These are phyloP conservation scores for Hansenula lynferdii DNA, from an alignment of 1,139 yeast genomes.

Conservation along the genomic window DNA sequence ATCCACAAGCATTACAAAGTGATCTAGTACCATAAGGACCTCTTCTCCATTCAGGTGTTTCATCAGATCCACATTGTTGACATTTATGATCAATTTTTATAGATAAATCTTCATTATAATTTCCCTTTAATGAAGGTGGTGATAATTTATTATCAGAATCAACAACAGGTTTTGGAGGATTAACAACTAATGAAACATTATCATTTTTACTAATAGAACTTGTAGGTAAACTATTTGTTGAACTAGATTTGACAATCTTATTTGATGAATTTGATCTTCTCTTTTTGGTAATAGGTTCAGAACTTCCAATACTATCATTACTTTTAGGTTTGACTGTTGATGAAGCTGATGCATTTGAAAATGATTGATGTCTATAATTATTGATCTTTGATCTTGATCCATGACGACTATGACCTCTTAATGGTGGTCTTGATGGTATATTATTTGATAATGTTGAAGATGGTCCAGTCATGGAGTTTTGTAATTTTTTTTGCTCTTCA, in stretches of 20 bases:
- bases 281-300: neutral
- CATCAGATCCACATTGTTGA: conserved; percentile 62
- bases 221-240: neutral
- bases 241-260: neutral
- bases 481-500: neutral
- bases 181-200: conserved; percentile 8
- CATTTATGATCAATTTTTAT: conserved; percentile 25
- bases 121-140: conserved; percentile 6
- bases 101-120: conserved; percentile 16
- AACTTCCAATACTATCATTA: neutral
- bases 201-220: no score
- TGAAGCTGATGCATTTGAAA: neutral
- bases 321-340: neutral
- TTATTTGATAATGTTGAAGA: no score
- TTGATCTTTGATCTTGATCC: neutral
- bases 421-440: neutral
- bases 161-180: conserved; percentile 7
- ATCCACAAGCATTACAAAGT: conserved; percentile 78
- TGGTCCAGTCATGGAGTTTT: no score
- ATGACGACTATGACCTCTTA: conserved; percentile 1
- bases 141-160: neutral
- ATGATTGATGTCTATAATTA: neutral
- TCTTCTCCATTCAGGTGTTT: conserved; percentile 82
- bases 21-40: conserved; percentile 77
- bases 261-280: neutral